A percentile compares a stretch with the other conserved stretches of the same genome.
These are phyloP conservation scores for Solanum sitiens DNA, from an alignment of 257 asterid genomes.

Conservation along the genomic window DNA sequence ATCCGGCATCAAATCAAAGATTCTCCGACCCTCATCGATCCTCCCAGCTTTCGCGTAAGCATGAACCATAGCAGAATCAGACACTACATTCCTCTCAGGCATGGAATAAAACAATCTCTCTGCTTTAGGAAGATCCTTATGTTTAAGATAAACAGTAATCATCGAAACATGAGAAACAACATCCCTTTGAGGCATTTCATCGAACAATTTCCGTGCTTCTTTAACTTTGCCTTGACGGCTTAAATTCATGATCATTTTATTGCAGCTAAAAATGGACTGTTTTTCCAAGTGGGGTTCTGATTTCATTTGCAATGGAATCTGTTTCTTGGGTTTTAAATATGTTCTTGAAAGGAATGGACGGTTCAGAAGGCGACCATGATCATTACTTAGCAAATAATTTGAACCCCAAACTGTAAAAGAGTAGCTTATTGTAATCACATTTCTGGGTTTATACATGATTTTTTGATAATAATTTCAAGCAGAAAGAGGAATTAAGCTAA, in stretches of 20 bases:
- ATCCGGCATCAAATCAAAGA: constrained; percentile 41
- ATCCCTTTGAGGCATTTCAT: constrained; percentile 41
- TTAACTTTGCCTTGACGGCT: constrained; percentile 30
- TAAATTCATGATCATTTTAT: not conserved
- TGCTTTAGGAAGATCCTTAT: constrained; percentile 33
- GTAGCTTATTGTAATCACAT: not conserved
- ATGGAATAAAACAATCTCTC: constrained; percentile 27
- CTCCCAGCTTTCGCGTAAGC: constrained; percentile 48
- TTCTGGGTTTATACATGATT: not conserved
- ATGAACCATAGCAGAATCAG: constrained; percentile 56
- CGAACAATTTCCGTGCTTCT: constrained; percentile 34
- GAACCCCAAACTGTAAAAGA: not conserved
- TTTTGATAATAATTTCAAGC: not conserved
- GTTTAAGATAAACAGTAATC: constrained; percentile 38
- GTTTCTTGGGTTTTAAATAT: not conserved
- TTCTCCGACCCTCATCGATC: constrained; percentile 24
- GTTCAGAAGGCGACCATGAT: not conserved
- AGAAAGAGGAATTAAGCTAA: not conserved
- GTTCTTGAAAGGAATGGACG: not conserved
- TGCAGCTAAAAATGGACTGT: not conserved
- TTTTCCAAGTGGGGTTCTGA: not conserved
- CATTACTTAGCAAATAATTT: not conserved
- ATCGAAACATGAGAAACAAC: constrained; percentile 39
- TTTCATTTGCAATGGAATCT: not conserved
- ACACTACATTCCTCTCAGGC: constrained; percentile 44